phyloP scores from a whole-genome alignment of 331 rosid genomes.

The Ulmus americana region DNA sequence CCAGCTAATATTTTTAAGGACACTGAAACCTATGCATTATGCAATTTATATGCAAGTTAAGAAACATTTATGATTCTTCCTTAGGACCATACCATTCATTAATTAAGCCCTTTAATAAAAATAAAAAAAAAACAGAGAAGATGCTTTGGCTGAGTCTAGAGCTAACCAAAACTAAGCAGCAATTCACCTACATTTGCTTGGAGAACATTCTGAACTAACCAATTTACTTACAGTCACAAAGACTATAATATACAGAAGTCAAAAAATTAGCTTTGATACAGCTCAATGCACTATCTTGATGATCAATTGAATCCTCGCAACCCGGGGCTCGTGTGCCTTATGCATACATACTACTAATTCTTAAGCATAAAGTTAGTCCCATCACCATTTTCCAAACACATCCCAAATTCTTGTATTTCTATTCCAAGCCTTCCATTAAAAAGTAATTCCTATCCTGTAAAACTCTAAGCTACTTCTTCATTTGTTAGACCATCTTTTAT shows the following conservation, averaged over 20 bases:
- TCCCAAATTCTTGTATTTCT: too few relatives aligned
- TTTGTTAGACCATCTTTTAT: background rate
- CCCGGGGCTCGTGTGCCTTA: background rate
- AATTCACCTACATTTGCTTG: background rate
- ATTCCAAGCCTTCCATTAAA: background rate
- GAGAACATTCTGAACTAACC: background rate
- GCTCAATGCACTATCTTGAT: background rate
- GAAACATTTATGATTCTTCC: background rate
- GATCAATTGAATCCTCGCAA: background rate
- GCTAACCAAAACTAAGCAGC: background rate
- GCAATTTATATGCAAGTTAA: background rate
- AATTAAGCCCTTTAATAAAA: constrained; percentile 13
- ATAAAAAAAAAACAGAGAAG: background rate
- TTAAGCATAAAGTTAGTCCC: background rate
- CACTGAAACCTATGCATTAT: background rate
- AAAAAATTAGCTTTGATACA: background rate
- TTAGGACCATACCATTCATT: background rate
- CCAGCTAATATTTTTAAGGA: background rate
- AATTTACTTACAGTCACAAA: background rate
- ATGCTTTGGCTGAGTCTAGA: background rate
- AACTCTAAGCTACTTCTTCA: background rate
- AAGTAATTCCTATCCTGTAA: background rate
- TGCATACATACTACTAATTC: background rate
- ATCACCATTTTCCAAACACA: background rate
- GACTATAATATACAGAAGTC: background rate